A percentile compares a stretch with the other conserved stretches of the same genome.
These are phyloP conservation scores for Rhizophagus clarus DNA, from an alignment of 192 early-diverging fungal species.

Conservation along the genomic window DNA sequence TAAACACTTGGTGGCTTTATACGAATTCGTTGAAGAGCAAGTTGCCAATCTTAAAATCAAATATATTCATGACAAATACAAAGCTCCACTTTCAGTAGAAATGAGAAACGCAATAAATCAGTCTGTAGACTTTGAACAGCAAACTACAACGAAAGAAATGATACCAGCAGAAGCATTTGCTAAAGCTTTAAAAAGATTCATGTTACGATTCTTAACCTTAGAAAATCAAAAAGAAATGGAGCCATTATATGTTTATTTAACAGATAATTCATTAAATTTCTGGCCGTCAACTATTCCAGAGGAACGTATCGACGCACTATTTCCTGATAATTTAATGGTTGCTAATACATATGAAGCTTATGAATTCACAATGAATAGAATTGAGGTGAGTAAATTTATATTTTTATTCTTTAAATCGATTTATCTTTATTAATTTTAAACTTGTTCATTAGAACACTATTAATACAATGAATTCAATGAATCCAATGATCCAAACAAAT, in stretches of 20 bases:
- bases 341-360: constrained; percentile 12
- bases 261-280: background rate
- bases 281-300: constrained; percentile 7
- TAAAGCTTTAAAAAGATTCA: constrained; percentile 29
- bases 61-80: background rate
- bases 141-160: too few relatives aligned
- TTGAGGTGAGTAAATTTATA: constrained; percentile 4
- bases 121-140: too few relatives aligned
- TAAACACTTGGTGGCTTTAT: constrained; percentile 17
- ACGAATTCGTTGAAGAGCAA: background rate
- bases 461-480: too few relatives aligned
- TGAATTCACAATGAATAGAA: background rate
- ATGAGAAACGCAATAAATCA: too few relatives aligned
- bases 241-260: background rate
- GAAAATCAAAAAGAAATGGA: constrained; percentile 5
- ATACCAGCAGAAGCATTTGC: constrained; percentile 29
- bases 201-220: constrained; percentile 16
- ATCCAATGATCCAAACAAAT: too few relatives aligned
- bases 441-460: too few relatives aligned
- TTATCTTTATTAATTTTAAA: too few relatives aligned
- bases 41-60: background rate
- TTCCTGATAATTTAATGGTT: constrained; percentile 9
- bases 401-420: too few relatives aligned
- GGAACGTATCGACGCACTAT: background rate
- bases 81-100: background rate